Base-by-base conservation (phyloP, 1,139 yeast species). In the Magnusiomyces paraingens region DNA sequence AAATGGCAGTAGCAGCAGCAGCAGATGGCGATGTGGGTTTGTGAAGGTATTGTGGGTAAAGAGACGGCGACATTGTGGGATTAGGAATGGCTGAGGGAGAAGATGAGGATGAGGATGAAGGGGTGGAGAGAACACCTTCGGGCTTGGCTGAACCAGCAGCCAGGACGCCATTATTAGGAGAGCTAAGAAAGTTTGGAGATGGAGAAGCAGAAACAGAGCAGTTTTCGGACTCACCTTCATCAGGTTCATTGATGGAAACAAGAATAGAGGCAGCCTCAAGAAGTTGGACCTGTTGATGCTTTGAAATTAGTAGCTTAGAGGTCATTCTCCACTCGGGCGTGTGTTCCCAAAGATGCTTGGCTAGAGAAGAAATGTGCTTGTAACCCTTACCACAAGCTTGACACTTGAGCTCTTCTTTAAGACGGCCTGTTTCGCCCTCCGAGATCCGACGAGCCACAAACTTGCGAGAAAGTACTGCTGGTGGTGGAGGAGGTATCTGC, bases 271-370 rank as follows among this genome's bases (percentile, higher is more conserved):
- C 96, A 11, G 95, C 96, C 66, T 88, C 95, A 49, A 88, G 74
- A 42, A 88, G 73, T 68, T 88, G 96, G 4, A 88, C 96, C 67
- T 88, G 95, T 68, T 88, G 96, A 68, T 88, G 96, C 68, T 88
- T 88, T n/a, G 91, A 83, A 49, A 88, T 86, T 47, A 85, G 72
- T 51, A 88, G 73, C 65, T 85, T 86, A 60, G 86, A 84, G 1
- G 95, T 88, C 64, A 84, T 84, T 64, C 83, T 86, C 95, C 95
- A 88, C 67, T 88, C 95, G 0, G 95, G 95, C 0, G 96, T 88
- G 66, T 88, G 96, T 77, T 82, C 86, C 86, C 95, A 91, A 65
- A 75, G 74, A 71, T 78, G 90, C 57, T 79, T 88, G 61, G 78
- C 95, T 57, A 87, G 75, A 20, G 93, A 84, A 1, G 91, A 83